phyloP scores from a whole-genome alignment of 2,329 filamentous ascomycete genomes.

The Parafenestella ontariensis region DNA sequence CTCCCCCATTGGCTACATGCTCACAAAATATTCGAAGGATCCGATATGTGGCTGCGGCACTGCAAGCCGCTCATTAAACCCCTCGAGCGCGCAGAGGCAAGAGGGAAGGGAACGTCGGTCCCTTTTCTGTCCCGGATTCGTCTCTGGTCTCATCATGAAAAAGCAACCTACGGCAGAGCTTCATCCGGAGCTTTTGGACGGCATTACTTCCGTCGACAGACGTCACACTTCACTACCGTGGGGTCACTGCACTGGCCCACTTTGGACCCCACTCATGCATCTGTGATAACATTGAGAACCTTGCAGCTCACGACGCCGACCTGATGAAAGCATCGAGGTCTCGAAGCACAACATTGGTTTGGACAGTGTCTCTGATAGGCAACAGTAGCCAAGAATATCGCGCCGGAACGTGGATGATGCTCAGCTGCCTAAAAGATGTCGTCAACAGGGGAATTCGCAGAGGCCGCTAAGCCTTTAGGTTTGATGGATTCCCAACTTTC shows the following conservation, averaged over 20 bases:
- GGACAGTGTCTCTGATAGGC: not conserved
- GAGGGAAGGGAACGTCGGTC: not conserved
- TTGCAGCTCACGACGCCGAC: constrained; percentile 10
- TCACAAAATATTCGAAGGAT: constrained; percentile 14
- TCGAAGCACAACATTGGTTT: not conserved
- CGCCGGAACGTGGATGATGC: not conserved
- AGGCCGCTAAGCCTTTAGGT: too few species aligned
- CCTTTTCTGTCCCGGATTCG: not conserved
- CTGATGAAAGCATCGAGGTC: not conserved
- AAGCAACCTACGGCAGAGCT: not conserved
- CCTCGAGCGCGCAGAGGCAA: constrained; percentile 5
- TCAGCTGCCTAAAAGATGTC: not conserved
- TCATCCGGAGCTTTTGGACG: not conserved
- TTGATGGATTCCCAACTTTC: too few species aligned
- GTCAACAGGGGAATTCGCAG: not conserved
- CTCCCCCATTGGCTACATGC: constrained; percentile 21
- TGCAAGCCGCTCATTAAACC: constrained; percentile 17
- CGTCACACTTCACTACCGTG: not conserved
- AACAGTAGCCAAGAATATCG: too few species aligned
- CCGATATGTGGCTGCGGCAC: constrained; percentile 19
- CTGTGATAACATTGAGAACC: constrained; percentile 6
- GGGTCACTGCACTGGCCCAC: constrained; percentile 3
- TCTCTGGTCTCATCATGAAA: not conserved
- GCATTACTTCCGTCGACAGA: constrained; percentile 2
- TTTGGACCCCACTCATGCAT: not conserved